These are phyloP conservation scores for Cenococcum geophilum DNA, from an alignment of 495 filamentous ascomycete species.

Conservation along the genomic window DNA sequence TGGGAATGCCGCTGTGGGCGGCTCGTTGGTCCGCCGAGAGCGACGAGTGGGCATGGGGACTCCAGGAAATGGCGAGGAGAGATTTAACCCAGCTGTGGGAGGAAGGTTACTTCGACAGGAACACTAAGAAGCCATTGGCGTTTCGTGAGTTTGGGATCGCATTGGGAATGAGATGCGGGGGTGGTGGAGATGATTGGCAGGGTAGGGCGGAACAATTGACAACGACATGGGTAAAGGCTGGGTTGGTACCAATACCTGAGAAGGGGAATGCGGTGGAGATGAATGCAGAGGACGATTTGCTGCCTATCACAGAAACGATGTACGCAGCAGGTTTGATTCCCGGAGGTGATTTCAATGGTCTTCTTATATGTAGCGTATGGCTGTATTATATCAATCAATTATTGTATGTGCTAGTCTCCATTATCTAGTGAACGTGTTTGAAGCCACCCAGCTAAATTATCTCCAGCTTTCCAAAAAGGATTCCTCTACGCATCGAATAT, in stretches of 20 bases:
- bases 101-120: conserved; percentile 33
- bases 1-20: conserved; percentile 64
- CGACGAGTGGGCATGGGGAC: conserved; percentile 47
- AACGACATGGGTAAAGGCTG: conserved; percentile 20
- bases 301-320: conserved; percentile 60
- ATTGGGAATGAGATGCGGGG: conserved; percentile 52
- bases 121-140: conserved; percentile 45
- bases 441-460: background rate
- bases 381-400: background rate
- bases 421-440: background rate
- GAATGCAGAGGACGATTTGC: conserved; percentile 29
- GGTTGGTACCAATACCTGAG: conserved; percentile 42
- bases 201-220: conserved; percentile 9
- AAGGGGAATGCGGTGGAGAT: conserved; percentile 27
- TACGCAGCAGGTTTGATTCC: conserved; percentile 59
- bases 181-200: conserved; percentile 46
- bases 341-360: conserved; percentile 42
- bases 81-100: conserved; percentile 47
- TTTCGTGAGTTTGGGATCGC: conserved; percentile 61
- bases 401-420: no score
- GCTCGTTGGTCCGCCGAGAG: conserved; percentile 49
- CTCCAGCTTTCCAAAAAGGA: conserved; percentile 12
- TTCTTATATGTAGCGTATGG: background rate
- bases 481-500: background rate
- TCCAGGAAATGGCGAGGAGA: conserved; percentile 38